These are phyloP conservation scores for Podaxis carcinomalis DNA, from an alignment of 768 basidiomycete genomes.

Conservation along the genomic window DNA sequence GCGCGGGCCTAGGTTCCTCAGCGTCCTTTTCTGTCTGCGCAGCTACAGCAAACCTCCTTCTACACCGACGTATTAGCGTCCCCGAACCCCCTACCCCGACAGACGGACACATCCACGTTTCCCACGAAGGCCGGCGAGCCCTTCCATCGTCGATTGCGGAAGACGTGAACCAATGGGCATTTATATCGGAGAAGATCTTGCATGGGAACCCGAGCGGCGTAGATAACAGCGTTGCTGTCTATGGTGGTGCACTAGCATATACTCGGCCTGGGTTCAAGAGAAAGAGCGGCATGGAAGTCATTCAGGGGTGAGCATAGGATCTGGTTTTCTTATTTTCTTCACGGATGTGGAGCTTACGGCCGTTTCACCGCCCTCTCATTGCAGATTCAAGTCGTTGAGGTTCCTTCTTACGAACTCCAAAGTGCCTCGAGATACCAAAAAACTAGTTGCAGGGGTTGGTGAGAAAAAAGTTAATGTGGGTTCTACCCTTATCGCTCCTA, in stretches of 20 bases:
- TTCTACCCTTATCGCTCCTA: conserved; percentile 5
- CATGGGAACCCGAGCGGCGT: conserved; percentile 98
- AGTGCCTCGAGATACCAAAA: conserved; percentile 91
- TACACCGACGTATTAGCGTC: conserved; percentile 61
- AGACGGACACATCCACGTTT: conserved; percentile 55
- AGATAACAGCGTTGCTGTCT: conserved; percentile 91
- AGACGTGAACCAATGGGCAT: conserved; percentile 89
- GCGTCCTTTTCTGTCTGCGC: conserved; percentile 92
- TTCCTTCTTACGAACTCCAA: conserved; percentile 93
- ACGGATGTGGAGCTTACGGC: background rate
- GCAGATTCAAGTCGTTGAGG: conserved; percentile 83
- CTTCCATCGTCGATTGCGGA: conserved; percentile 64
- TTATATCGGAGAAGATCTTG: conserved; percentile 90
- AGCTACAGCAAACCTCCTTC: conserved; percentile 74
- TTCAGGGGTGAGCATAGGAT: conserved; percentile 70
- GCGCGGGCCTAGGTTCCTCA: conserved; percentile 95
- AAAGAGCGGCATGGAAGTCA: conserved; percentile 78
- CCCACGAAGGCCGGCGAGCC: conserved; percentile 62
- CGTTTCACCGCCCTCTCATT: conserved; percentile 12
- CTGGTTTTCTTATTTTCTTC: conserved; percentile 3
- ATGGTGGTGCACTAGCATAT: conserved; percentile 90
- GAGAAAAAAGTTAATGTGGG: conserved; percentile 60
- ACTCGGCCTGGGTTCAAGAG: conserved; percentile 74
- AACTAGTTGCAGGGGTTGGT: conserved; percentile 86
- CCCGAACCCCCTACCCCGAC: conserved; percentile 49